A percentile compares a stretch with the other conserved stretches of the same genome.
Conservation (phyloP, 306 rosid species). For the Lotus japonicus region DNA sequence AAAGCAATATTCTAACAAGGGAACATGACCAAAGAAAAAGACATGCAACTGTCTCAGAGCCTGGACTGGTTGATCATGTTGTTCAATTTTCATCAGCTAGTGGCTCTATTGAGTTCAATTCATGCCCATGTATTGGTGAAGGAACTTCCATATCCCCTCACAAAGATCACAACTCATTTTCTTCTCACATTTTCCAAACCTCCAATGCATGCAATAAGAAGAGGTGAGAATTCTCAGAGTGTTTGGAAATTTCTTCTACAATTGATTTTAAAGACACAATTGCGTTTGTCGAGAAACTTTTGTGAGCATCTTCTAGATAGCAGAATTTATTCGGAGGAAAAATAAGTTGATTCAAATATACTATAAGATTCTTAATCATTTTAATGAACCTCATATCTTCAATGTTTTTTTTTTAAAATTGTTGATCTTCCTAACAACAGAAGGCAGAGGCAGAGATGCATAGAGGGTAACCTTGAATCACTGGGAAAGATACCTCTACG, state of each 20-base stretch:
- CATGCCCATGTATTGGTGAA: conserved; percentile 39
- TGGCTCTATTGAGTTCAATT: conserved; percentile 26
- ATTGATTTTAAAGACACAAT: too few relatives aligned
- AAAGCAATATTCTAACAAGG: conserved; percentile 5
- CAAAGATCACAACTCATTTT: conserved; percentile 14
- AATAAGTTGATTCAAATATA: too few relatives aligned
- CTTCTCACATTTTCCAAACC: conserved; percentile 24
- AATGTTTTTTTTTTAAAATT: not conserved
- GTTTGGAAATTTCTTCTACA: too few relatives aligned
- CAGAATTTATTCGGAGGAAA: too few relatives aligned
- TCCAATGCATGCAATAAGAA: conserved; percentile 11
- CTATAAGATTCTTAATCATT: not conserved
- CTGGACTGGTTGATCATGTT: not conserved
- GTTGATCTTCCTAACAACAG: conserved; percentile 29
- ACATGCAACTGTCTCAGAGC: conserved; percentile 2
- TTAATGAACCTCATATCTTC: not conserved
- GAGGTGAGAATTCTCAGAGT: conserved; percentile 33
- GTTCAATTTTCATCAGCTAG: conserved; percentile 42
- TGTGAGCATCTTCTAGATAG: too few relatives aligned
- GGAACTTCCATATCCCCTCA: conserved; percentile 19
- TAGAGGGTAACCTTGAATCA: conserved; percentile 20
- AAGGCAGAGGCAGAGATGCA: conserved; percentile 24
- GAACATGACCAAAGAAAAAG: conserved; percentile 18
- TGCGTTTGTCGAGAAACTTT: too few relatives aligned
- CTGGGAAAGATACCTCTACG: conserved; percentile 21